Conservation (phyloP, 2,329 filamentous ascomycete genomes). For the Botrytis squamosa region DNA sequence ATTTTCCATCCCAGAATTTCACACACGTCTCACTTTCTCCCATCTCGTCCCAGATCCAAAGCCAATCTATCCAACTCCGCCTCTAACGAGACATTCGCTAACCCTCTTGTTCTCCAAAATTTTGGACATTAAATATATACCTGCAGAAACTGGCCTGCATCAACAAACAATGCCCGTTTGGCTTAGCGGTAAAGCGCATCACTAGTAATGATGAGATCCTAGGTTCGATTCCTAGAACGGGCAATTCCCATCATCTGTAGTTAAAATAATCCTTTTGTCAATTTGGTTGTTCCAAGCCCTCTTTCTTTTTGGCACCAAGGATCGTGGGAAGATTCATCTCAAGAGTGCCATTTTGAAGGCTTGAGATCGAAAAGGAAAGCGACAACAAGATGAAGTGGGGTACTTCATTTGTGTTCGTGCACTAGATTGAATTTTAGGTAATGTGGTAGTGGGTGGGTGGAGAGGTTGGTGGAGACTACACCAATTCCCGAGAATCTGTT, state of each 20-base stretch:
- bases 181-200: constrained; percentile 19
- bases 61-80: background rate
- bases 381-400: background rate
- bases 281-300: background rate
- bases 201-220: constrained; percentile 19
- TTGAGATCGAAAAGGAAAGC: background rate
- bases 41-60: background rate
- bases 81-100: background rate
- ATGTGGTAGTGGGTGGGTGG: too few species aligned
- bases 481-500: background rate
- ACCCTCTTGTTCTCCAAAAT: background rate
- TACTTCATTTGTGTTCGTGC: background rate
- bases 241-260: fast-evolving
- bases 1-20: background rate
- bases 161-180: constrained; percentile 6
- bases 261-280: fast-evolving
- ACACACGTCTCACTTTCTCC: background rate
- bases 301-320: background rate
- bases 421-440: background rate
- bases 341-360: background rate
- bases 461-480: background rate
- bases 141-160: fast-evolving
- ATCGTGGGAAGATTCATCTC: background rate
- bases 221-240: constrained; percentile 19
- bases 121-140: fast-evolving